Evolutionary conservation across 768 basidiomycete genomes (phyloP).

Genomic region (Mycena amicta): DNA sequence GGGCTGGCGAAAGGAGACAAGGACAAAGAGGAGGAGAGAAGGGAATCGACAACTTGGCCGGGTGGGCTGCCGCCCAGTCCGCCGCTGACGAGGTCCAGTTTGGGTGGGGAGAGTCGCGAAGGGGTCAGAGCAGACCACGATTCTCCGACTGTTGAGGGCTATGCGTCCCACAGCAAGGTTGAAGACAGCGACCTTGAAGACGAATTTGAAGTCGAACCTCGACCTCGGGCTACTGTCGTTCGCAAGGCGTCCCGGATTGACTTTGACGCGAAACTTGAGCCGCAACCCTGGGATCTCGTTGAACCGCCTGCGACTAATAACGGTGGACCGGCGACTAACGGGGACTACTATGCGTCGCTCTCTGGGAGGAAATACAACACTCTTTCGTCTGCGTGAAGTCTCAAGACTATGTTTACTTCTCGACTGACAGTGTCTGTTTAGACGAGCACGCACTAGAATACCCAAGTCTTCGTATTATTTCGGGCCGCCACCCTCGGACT

Average conservation of each 20-base stretch:
- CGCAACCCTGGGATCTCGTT: conserved; percentile 69
- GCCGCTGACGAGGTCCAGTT: conserved; percentile 30
- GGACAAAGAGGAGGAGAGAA: conserved; percentile 15
- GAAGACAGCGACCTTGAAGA: conserved; percentile 1
- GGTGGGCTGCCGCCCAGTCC: conserved; percentile 34
- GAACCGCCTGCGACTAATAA: conserved; percentile 47
- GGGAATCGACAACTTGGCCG: conserved; percentile 23
- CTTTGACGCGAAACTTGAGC: conserved; percentile 53
- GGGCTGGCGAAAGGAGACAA: background rate
- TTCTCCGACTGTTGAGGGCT: conserved; percentile 10
- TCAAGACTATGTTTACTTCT: no score
- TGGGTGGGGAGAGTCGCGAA: conserved; percentile 5
- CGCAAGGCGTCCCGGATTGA: conserved; percentile 48
- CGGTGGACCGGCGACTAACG: conserved; percentile 29
- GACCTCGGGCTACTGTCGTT: conserved; percentile 13
- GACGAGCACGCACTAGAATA: conserved; percentile 50
- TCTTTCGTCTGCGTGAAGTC: conserved; percentile 42
- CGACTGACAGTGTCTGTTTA: no score
- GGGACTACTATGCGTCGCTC: conserved; percentile 46
- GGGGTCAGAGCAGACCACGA: conserved; percentile 3
- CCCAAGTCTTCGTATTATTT: conserved; percentile 86
- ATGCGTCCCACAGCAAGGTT: conserved; percentile 1
- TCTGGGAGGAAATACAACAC: conserved; percentile 46
- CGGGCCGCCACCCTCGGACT: conserved; percentile 74
- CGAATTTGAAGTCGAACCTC: conserved; percentile 2